phyloP scores from a whole-genome alignment of 257 asterid genomes.

The Solanum pinnatisectum region DNA sequence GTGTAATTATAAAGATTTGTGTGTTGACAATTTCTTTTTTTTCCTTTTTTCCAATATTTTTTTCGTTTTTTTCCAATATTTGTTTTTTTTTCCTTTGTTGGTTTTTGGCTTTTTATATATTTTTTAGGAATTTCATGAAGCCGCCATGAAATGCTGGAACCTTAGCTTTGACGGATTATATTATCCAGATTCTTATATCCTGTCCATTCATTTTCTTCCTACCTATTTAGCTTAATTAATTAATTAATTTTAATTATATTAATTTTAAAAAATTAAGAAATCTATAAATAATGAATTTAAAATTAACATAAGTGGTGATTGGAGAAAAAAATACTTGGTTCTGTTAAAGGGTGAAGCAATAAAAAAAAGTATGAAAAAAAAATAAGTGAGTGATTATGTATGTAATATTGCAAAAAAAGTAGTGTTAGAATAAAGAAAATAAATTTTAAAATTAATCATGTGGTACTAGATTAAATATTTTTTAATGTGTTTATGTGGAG shows the following conservation, averaged over 20 bases:
- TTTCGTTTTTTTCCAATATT: neutral
- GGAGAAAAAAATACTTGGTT: neutral
- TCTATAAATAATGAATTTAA: neutral
- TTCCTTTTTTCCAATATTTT: neutral
- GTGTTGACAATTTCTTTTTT: constrained; percentile 3
- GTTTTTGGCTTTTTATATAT: neutral
- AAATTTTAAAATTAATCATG: neutral
- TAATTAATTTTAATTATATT: neutral
- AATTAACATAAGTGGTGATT: neutral
- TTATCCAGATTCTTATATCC: constrained; percentile 6
- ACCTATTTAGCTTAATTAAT: neutral
- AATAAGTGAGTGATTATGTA: neutral
- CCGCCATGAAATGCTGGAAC: constrained; percentile 38
- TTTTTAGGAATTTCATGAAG: constrained; percentile 22
- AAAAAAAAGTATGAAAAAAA: neutral
- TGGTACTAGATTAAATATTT: neutral
- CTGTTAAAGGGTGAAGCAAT: neutral
- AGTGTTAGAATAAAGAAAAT: neutral
- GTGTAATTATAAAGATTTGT: neutral
- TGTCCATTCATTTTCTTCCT: constrained; percentile 32
- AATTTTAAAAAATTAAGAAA: neutral
- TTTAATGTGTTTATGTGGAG: neutral
- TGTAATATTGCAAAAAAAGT: neutral
- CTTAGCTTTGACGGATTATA: constrained; percentile 11
- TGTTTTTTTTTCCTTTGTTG: neutral